Conservation (phyloP, 345 rosid species). For the Erysimum cheiranthoides region DNA sequence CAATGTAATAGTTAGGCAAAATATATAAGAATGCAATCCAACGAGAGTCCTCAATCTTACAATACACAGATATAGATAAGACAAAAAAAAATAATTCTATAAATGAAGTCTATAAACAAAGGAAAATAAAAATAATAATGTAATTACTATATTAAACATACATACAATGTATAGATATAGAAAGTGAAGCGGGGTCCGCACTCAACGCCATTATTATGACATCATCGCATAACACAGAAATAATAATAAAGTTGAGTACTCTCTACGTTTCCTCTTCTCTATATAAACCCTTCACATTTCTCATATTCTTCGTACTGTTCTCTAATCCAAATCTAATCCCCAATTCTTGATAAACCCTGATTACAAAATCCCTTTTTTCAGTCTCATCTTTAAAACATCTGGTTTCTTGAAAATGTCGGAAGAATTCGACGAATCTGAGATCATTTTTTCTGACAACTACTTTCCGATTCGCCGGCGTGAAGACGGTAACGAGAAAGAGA, state of each 20-base stretch:
- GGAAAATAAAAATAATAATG: neutral
- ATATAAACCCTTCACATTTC: constrained; percentile 41
- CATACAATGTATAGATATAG: constrained; percentile 13
- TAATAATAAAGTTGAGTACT: constrained; percentile 37
- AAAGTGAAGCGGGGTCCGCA: constrained; percentile 40
- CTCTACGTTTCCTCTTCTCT: constrained; percentile 44
- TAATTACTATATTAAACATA: neutral
- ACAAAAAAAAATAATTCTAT: neutral
- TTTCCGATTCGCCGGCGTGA: constrained; percentile 6
- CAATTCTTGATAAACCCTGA: neutral
- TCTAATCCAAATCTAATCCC: neutral
- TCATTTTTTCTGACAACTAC: constrained; percentile 49
- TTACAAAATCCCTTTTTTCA: neutral
- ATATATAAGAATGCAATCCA: constrained; percentile 1
- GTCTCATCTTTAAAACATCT: neutral
- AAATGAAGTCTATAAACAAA: neutral
- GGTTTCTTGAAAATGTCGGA: constrained; percentile 44
- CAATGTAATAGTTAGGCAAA: neutral
- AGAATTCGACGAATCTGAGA: constrained; percentile 63
- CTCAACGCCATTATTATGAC: constrained; percentile 47
- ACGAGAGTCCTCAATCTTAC: neutral
- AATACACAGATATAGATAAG: constrained; percentile 19
- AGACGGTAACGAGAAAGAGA: constrained; percentile 32
- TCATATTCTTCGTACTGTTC: constrained; percentile 26
- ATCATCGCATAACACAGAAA: constrained; percentile 44